Evolutionary conservation across 2,329 filamentous ascomycete genomes (phyloP).

Genomic region (Trichoderma brevicompactum): DNA sequence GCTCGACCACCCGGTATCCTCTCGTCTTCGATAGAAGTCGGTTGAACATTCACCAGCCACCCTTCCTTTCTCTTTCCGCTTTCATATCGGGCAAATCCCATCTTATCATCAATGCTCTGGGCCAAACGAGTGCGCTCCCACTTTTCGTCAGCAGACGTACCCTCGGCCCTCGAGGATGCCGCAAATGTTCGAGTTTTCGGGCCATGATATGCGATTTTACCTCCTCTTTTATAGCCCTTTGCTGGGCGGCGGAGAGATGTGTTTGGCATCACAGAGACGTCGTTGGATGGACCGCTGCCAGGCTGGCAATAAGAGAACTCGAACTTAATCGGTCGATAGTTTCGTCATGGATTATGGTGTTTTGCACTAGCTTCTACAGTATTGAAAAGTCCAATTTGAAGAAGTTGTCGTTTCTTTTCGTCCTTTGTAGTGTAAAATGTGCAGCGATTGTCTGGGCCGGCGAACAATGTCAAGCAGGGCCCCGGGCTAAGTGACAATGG

Average conservation of each 20-base stretch:
- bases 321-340: conserved; percentile 30
- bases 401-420: conserved; percentile 3
- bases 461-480: conserved; percentile 13
- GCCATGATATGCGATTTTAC: conserved; percentile 73
- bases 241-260: conserved; percentile 63
- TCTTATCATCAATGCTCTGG: conserved; percentile 88
- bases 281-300: conserved; percentile 12
- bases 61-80: conserved; percentile 79
- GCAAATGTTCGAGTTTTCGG: conserved; percentile 76
- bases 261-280: conserved; percentile 58
- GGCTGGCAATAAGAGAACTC: conserved; percentile 27
- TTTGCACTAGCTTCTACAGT: neutral
- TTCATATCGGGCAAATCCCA: conserved; percentile 93
- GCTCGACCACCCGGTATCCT: conserved; percentile 82
- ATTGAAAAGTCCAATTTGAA: neutral
- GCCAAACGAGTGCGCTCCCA: conserved; percentile 83
- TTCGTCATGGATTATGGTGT: conserved; percentile 32
- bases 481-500: conserved; percentile 6
- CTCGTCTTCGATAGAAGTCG: conserved; percentile 84
- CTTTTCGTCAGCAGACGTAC: conserved; percentile 90
- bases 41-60: conserved; percentile 95
- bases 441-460: neutral
- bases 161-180: conserved; percentile 76
- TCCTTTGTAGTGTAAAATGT: neutral
- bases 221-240: conserved; percentile 70